Evolutionary conservation across 176 grass and related monocot genomes (phyloP).

Genomic region (Rhipidocladum racemiflorum): DNA sequence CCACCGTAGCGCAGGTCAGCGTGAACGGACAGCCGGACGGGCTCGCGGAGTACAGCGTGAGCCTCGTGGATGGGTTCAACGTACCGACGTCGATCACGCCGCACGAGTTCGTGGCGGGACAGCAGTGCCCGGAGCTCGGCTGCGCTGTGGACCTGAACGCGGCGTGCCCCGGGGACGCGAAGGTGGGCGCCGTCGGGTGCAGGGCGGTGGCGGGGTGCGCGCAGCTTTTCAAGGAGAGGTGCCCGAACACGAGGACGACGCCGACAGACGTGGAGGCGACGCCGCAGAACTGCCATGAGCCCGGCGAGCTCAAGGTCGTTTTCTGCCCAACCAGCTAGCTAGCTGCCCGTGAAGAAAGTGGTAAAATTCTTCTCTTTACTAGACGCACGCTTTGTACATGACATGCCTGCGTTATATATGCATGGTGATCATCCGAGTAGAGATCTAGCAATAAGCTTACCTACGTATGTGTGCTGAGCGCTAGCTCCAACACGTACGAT

Average conservation of each 20-base stretch:
- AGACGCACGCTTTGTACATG: too few relatives aligned
- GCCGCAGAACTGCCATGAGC: slow-evolving; percentile 35
- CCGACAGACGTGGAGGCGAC: slow-evolving; percentile 35
- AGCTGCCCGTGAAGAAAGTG: too few relatives aligned
- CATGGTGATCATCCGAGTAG: too few relatives aligned
- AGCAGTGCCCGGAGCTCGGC: slow-evolving; percentile 37
- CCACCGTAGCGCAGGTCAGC: slow-evolving; percentile 23
- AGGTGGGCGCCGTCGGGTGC: background rate
- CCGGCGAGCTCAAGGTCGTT: slow-evolving; percentile 42
- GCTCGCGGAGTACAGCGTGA: slow-evolving; percentile 43
- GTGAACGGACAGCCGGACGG: background rate
- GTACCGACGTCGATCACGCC: slow-evolving; percentile 38
- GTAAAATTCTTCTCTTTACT: too few relatives aligned
- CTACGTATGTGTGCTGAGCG: too few relatives aligned
- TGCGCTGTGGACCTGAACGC: slow-evolving; percentile 28
- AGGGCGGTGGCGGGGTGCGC: background rate
- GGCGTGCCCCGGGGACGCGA: background rate
- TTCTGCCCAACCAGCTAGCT: slow-evolving; percentile 30
- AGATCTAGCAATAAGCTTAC: too few relatives aligned
- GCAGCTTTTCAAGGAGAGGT: slow-evolving; percentile 25
- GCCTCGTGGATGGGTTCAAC: slow-evolving; percentile 46
- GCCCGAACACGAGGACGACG: slow-evolving; percentile 41
- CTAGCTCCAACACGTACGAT: too few relatives aligned
- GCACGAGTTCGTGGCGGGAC: slow-evolving; percentile 8
- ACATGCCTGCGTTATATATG: too few relatives aligned